Evolutionary conservation across 2,329 filamentous ascomycete species (phyloP), one percentile per base, ranked within the genome.

Genomic region (Fusarium pilosicola): DNA sequence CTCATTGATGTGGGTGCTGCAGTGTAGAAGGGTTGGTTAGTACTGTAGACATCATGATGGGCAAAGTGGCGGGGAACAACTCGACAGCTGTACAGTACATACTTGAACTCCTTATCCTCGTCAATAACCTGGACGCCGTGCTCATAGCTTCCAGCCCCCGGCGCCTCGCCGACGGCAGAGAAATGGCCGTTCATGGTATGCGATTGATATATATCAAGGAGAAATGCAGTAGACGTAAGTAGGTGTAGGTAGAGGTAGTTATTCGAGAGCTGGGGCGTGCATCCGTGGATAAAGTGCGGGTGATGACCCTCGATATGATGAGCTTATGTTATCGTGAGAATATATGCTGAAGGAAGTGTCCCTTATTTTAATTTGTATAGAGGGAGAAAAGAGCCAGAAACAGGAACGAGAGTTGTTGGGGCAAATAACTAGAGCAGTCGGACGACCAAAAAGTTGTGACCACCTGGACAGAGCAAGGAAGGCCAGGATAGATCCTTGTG

Each of bases 121-220:
- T 98, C 94, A 80, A 99, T 94, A 78, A 99, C 95, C 85, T 99
- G 96, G 80, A 98, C 94, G 80, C 96, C 96, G 89, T 97, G 93
- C 80, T 95, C 93, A 83, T 96, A 98, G 74, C 91, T 88, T 80
- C 90, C 87, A 76, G 88, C 87, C 72, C 86, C 85, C 79, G 90
- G 88, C 84, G 88, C 86, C 70, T 91, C 88, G 85, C 92, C 92
- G 81, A 93, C 90, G 62, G 89, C 87, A 77, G 93, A 92, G 83
- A 96, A 95, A 82, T 96, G 93, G 81, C 92, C 91, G 84, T 96
- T 97, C 90, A 94, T 92, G 75, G 70, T 82, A 45, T 67, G 81
- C 74, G 77, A 68, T 67, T 62, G 57, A 11, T 65, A 46, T 59
- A 62, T 71, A 63, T 62, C 57, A 62, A 60, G 42, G 64, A 61